Conservation (phyloP, 345 rosid genomes). For the Eucalyptus marginata region DNA sequence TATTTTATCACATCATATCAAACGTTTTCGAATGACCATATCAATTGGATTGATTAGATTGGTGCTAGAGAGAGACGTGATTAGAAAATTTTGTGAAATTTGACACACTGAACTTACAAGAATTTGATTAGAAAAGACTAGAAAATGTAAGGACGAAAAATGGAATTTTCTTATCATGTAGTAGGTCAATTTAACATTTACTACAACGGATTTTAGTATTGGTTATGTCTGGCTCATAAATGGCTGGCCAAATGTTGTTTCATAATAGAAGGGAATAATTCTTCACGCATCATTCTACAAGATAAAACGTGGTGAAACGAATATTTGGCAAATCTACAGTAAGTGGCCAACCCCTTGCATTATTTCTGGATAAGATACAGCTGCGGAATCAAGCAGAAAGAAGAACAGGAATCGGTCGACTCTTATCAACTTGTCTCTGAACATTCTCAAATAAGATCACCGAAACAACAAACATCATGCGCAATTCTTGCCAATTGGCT, state of each 20-base stretch:
- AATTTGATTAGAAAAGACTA: not conserved
- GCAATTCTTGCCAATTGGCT: not conserved
- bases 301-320: not conserved
- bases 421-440: not conserved
- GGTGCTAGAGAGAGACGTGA: not conserved
- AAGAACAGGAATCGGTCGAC: not conserved
- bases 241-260: not conserved
- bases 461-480: not conserved
- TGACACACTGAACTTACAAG: not conserved
- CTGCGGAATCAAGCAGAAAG: not conserved
- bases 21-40: not conserved
- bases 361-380: not conserved
- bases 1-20: not conserved
- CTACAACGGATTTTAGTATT: not conserved
- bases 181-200: too few species aligned
- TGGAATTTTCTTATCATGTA: not conserved
- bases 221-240: not conserved
- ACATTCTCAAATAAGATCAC: not conserved
- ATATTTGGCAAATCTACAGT: not conserved
- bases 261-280: not conserved
- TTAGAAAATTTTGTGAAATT: not conserved
- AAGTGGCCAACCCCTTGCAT: not conserved
- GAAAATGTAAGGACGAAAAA: not conserved
- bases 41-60: not conserved
- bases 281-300: not conserved